A percentile compares a stretch with the other conserved stretches of the same genome.
These are phyloP conservation scores for Hyaloperonospora arabidopsidis DNA, from an alignment of 352 stramenopile species.

Conservation along the genomic window DNA sequence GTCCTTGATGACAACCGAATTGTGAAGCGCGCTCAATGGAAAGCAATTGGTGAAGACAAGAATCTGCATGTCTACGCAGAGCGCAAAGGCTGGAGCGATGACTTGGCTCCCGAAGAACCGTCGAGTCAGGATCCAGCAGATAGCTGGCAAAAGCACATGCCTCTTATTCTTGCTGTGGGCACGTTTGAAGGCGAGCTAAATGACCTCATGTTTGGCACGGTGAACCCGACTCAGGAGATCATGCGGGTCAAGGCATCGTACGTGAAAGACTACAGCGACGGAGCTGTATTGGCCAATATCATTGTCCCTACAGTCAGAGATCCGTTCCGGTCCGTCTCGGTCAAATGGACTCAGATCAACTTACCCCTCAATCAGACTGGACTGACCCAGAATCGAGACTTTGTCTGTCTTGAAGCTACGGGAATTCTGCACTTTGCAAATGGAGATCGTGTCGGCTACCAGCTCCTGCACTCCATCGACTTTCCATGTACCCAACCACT, in stretches of 20 bases:
- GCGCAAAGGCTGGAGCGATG: constrained; percentile 16
- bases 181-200: constrained; percentile 40
- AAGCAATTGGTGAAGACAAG: constrained; percentile 20
- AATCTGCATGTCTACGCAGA: constrained; percentile 27
- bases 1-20: constrained; percentile 15
- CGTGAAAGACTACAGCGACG: constrained; percentile 37
- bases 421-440: constrained; percentile 22
- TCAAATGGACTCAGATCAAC: constrained; percentile 42
- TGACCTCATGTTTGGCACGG: constrained; percentile 53
- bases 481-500: constrained; percentile 28
- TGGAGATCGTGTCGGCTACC: constrained; percentile 31
- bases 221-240: constrained; percentile 34
- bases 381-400: constrained; percentile 28
- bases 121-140: constrained; percentile 1
- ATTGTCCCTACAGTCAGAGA: constrained; percentile 21
- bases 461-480: constrained; percentile 36
- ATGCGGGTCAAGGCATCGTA: constrained; percentile 49
- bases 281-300: constrained; percentile 32
- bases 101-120: constrained; percentile 1
- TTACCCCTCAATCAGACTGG: constrained; percentile 23
- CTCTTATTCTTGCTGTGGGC: constrained; percentile 36
- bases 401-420: constrained; percentile 30
- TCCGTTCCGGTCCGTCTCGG: constrained; percentile 31
- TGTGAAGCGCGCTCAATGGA: constrained; percentile 22
- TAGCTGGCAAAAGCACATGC: constrained; percentile 26